These are phyloP conservation scores for Fomitopsis serialis DNA, from an alignment of 768 basidiomycete species.

Conservation along the genomic window DNA sequence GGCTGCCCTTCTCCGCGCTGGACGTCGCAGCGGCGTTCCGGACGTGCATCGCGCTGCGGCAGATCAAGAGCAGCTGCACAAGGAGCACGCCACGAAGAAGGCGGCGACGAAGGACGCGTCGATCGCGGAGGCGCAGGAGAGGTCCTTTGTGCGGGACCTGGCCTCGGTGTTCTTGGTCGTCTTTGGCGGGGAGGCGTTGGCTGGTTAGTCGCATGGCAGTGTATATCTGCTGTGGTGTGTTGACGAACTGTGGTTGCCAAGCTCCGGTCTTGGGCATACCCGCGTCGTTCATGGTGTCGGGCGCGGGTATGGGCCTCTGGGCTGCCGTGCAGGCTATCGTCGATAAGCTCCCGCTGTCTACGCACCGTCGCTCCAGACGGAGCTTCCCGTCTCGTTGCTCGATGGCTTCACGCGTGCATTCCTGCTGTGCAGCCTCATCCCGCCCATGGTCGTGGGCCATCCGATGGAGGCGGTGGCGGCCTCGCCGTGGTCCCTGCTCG, in stretches of 20 bases:
- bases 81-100: constrained; percentile 34
- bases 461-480: constrained; percentile 42
- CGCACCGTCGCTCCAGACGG: constrained; percentile 44
- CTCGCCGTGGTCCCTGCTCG: constrained; percentile 74
- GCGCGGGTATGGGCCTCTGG: constrained; percentile 60
- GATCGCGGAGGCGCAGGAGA: constrained; percentile 33
- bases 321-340: constrained; percentile 54
- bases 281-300: constrained; percentile 79
- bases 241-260: constrained; percentile 20
- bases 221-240: not conserved
- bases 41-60: constrained; percentile 64
- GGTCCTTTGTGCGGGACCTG: constrained; percentile 54
- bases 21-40: constrained; percentile 66
- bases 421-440: constrained; percentile 73
- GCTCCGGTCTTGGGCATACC: constrained; percentile 57
- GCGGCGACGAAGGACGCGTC: constrained; percentile 22
- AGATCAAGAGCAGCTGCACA: constrained; percentile 48
- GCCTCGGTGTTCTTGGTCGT: constrained; percentile 61
- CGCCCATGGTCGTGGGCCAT: constrained; percentile 57
- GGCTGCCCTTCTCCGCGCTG: constrained; percentile 50
- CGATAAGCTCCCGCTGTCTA: constrained; percentile 56
- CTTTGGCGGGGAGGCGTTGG: constrained; percentile 73
- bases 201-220: constrained; percentile 36
- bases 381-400: constrained; percentile 67
- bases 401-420: constrained; percentile 79